Base-by-base conservation (phyloP, 331 rosid species). In the Stylosanthes scabra region DNA sequence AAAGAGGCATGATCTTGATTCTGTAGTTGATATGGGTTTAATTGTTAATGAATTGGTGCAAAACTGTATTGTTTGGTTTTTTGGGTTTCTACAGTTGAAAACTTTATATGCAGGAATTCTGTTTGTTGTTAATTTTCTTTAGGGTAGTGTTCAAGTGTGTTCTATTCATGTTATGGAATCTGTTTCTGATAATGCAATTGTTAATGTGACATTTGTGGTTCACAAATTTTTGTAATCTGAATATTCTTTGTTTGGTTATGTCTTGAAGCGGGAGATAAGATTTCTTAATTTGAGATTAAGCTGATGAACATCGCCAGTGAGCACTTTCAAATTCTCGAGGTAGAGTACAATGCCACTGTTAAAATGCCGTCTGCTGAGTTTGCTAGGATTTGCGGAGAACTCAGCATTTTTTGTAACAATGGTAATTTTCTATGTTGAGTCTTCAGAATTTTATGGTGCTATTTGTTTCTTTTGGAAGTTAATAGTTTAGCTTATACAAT, bases 261-360 rank as follows among this genome's bases (percentile, higher is more conserved):
- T 56, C 13, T 56, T 66, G 28, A 51, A 95, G 98, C 96, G 0
- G 96, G 92, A 74, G 96, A 92, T 6, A 95, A 95, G 68, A 92
- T 92, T 69, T 85, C 97, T 1, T 96, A 92, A 78, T 95, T 95
- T 72, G 98, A 95, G 88, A 95, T 95, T 97, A 95, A 92, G 83
- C 72, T 92, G 78, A 95, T 95, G 99, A 97, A 92, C 80, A 95
- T 92, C 2, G 99, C 92, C 63, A 92, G 98, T n/a, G 99, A 95
- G 61, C 99, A 92, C 54, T 98, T 95, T 55, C 96, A 97, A 44
- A 92, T 95, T 59, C 99, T 97, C 0, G 99, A 92, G 87, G 92
- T 96, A 15, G 99, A 95, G 61, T 92, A 90, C 72, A 96, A 95
- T 54, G 96, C 99, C 5, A 90, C 88, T 82, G 97, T 95, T 40